These are phyloP conservation scores for Mycogone perniciosa DNA, from an alignment of 2,329 filamentous ascomycete genomes.

Conservation along the genomic window DNA sequence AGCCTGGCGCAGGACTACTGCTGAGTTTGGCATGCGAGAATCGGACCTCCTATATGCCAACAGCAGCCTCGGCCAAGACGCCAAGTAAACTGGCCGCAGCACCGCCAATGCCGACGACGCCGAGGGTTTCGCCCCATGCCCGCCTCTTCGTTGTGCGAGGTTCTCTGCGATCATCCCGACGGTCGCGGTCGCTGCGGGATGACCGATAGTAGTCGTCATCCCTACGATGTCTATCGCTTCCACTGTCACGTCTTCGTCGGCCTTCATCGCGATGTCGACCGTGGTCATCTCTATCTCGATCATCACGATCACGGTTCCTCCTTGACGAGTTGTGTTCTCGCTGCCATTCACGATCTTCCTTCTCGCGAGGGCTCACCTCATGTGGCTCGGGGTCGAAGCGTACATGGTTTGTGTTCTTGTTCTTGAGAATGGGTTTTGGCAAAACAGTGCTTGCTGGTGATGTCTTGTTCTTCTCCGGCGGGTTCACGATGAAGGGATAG, in stretches of 20 bases:
- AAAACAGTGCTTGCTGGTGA: slow-evolving; percentile 30
- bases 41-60: slow-evolving; percentile 11
- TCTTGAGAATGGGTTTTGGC: slow-evolving; percentile 57
- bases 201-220: slow-evolving; percentile 19
- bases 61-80: slow-evolving; percentile 52
- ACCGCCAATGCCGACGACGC: slow-evolving; percentile 54
- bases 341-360: slow-evolving; percentile 27
- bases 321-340: slow-evolving; percentile 13
- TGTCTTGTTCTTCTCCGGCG: slow-evolving; percentile 27
- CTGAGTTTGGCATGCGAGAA: too few species aligned
- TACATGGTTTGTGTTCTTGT: slow-evolving; percentile 52
- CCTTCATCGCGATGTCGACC: slow-evolving; percentile 3
- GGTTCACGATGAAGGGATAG: slow-evolving; percentile 33
- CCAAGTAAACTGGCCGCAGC: slow-evolving; percentile 53
- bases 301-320: slow-evolving; percentile 24
- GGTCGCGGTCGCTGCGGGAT: slow-evolving; percentile 30
- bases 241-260: slow-evolving; percentile 11
- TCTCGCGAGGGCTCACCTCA: slow-evolving; percentile 32
- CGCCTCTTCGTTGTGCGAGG: slow-evolving; percentile 36
- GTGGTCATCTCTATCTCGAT: slow-evolving; percentile 17
- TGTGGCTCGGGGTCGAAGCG: slow-evolving; percentile 45
- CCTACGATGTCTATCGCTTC: slow-evolving; percentile 2
- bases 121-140: slow-evolving; percentile 47
- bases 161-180: slow-evolving; percentile 32
- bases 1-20: too few species aligned